Evolutionary conservation across 2,329 filamentous ascomycete genomes (phyloP).

Genomic region (Aspergillaceae sp.): DNA sequence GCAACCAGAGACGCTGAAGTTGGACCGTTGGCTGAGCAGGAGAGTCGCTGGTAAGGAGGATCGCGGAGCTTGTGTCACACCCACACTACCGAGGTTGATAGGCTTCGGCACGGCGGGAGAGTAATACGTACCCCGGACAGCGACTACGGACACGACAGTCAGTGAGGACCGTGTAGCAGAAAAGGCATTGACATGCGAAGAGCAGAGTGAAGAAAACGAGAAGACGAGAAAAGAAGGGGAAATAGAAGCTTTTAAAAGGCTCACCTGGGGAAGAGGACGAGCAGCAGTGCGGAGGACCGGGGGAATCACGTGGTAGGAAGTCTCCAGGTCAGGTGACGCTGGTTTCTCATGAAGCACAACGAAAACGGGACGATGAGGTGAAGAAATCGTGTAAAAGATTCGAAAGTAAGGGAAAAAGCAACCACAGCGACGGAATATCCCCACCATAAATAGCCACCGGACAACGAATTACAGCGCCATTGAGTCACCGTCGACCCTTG

Average conservation of each 20-base stretch:
- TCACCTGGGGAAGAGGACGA: not conserved
- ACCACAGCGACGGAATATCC: not conserved
- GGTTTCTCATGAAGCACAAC: not conserved
- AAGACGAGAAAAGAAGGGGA: not conserved
- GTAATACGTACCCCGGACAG: not conserved
- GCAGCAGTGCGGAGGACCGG: slow-evolving; percentile 14
- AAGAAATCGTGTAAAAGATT: not conserved
- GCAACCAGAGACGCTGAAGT: too few relatives aligned
- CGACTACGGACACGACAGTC: not conserved
- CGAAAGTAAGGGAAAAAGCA: not conserved
- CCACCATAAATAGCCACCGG: not conserved
- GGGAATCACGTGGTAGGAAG: slow-evolving; percentile 18
- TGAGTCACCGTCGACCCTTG: slow-evolving; percentile 2
- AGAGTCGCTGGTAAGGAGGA: not conserved
- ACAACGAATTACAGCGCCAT: not conserved
- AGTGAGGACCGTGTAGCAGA: not conserved
- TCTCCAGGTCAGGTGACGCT: slow-evolving; percentile 4
- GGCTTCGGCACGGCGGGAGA: slow-evolving; percentile 14
- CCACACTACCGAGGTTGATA: slow-evolving; percentile 21
- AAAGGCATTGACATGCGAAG: too few relatives aligned
- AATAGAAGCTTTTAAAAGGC: too few relatives aligned
- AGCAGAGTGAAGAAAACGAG: not conserved
- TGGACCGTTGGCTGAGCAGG: not conserved
- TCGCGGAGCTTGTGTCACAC: slow-evolving; percentile 7
- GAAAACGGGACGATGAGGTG: not conserved